Evolutionary conservation across 176 grass and related monocot genomes (phyloP), one percentile per base, ranked within the genome.

Genomic region (Aegilops bicornis): DNA sequence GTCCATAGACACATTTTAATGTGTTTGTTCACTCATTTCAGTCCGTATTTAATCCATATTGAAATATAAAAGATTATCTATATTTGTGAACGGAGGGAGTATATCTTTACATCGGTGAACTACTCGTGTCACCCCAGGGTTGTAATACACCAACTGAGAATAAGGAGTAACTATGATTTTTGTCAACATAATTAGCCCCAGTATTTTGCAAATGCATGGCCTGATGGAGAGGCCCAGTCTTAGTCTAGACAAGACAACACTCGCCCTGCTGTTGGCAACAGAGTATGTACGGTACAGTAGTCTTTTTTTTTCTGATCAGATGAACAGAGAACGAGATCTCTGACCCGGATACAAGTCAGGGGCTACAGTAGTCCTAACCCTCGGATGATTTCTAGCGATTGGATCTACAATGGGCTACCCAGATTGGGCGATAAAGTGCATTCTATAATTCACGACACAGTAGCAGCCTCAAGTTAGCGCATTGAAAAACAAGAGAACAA

Each of bases 111-210:
- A 54, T 19, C 50, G 16, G 6, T 54, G 16, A 54, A 54, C 50
- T 19, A 6, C 15, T 2, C 45, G 1, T 54, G 50, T 54, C 50
- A 54, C 90, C 91, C 9, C 91, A 69, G 76, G 73, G 69, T 33
- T 30, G 42, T 76, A 40, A 61, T 66, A 74, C 76, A 30, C 14
- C 61, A 82, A 84, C 32, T 87, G 77, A 87, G 77, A 83, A 13
- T 45, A 45, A 50, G 60, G 84, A 81, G 79, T 63, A 79, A 30
- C 45, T 64, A 75, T 88, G 77, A 63, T 91, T 91, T 91, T 84
- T 89, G 64, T 76, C 22, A 24, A 62, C 42, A 85, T 77, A 70
- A 60, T 64, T 0, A 39, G 73, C 63, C 45, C 76, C 61, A 73
- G 11, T 72, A 83, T 63, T 60, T 67, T 83, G 82, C 81, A 60